Conservation (phyloP, 495 filamentous ascomycete genomes). For the Lophium mytilinum region DNA sequence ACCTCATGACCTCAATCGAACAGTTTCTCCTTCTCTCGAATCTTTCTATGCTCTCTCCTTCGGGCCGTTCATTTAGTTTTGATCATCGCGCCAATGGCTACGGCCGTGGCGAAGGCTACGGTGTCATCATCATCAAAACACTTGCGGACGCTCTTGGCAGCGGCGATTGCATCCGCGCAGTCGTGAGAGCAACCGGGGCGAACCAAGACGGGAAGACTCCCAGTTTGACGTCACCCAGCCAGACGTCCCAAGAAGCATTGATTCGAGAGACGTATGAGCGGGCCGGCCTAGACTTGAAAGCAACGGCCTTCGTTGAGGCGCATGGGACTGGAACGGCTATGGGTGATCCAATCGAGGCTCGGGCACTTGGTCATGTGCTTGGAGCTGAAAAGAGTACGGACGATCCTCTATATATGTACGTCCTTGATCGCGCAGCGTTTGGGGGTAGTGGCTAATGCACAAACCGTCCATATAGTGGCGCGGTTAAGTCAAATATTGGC, state of each 20-base stretch:
- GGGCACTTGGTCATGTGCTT: not conserved
- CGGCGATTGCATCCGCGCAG: not conserved
- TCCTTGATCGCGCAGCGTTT: not conserved
- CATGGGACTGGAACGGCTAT: not conserved
- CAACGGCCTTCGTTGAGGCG: not conserved
- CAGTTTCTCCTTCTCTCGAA: not conserved
- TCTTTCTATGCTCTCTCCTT: slow-evolving; percentile 15
- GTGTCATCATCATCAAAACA: slow-evolving; percentile 36
- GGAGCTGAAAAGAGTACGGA: not conserved
- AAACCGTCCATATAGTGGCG: not conserved
- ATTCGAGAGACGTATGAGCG: slow-evolving; percentile 9
- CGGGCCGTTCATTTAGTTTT: slow-evolving; percentile 31
- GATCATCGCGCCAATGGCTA: slow-evolving; percentile 41
- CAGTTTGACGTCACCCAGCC: slow-evolving; percentile 11
- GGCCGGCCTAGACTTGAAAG: not conserved
- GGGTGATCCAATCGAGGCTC: not conserved
- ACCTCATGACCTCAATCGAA: not conserved
- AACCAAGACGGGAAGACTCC: not conserved
- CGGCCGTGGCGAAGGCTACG: slow-evolving; percentile 41
- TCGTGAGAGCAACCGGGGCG: not conserved
- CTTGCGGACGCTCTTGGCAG: not conserved
- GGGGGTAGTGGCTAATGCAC: not conserved
- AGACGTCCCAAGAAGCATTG: slow-evolving; percentile 10
- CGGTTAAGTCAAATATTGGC: slow-evolving; percentile 27
- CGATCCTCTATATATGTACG: not conserved